Conservation (phyloP, 2,329 filamentous ascomycete genomes). For the Pyrenophora graminea region DNA sequence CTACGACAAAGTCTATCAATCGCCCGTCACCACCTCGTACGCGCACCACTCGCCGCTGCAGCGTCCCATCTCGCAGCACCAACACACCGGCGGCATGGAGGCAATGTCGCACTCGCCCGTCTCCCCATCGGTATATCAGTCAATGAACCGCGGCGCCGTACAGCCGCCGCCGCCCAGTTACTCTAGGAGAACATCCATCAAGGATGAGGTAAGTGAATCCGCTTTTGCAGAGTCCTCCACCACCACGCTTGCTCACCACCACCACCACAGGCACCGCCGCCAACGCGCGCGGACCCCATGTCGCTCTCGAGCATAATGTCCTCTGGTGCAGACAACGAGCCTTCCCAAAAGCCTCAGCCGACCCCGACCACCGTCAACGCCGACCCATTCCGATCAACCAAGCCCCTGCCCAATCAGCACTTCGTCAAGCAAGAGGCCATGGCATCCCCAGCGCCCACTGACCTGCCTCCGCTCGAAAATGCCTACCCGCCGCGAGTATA, state of each 20-base stretch:
- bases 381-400: conserved; percentile 26
- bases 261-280: conserved; percentile 58
- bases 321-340: conserved; percentile 75
- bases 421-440: conserved; percentile 43
- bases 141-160: conserved; percentile 40
- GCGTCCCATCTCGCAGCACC: conserved; percentile 45
- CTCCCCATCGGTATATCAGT: conserved; percentile 43
- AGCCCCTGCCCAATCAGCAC: conserved; percentile 28
- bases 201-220: conserved; percentile 41
- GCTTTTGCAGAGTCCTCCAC: neutral
- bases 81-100: conserved; percentile 39
- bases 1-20: conserved; percentile 47
- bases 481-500: conserved; percentile 24
- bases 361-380: conserved; percentile 31
- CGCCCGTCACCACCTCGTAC: conserved; percentile 40
- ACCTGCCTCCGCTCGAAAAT: conserved; percentile 26
- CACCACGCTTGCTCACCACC: conserved; percentile 24
- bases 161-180: conserved; percentile 42
- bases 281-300: conserved; percentile 87
- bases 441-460: conserved; percentile 36
- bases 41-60: conserved; percentile 44
- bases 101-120: conserved; percentile 46
- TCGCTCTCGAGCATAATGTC: conserved; percentile 95
- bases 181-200: conserved; percentile 36
- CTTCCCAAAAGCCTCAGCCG: conserved; percentile 57